Evolutionary conservation across 2,329 filamentous ascomycete genomes (phyloP), one percentile per base, ranked within the genome.

Genomic region (Pyricularia sp.): DNA sequence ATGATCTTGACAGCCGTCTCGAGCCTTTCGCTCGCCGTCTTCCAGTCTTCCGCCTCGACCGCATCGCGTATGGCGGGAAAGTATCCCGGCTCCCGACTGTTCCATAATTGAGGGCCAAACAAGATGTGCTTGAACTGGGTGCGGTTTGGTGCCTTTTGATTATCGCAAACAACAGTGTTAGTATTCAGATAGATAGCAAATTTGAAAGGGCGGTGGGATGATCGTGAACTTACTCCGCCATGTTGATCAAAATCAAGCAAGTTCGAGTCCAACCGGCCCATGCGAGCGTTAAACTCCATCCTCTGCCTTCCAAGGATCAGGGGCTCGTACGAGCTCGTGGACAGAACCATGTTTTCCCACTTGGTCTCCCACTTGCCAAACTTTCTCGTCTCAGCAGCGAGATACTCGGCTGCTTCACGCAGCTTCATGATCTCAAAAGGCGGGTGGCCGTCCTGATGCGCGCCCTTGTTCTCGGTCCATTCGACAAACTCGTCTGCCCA

Each of bases 91-190:
- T 90, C 86, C 72, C 90, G 86, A 55, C 85, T 87, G 42, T 89
- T 89, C 90, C 92, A 94, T 2, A 87, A 82, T 75, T 92, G 87
- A 0, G 95, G 95, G 1, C 92, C 94, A 76, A 94, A 97, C 69
- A 99, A 81, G 75, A 96, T 86, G 79, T 97, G 95, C 78, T 96
- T 97, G 84, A 93, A 99, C 79, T 98, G 95, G 5, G 91, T 92
- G 72, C 94, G 89, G 73, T 92, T 92, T 58, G 92, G 92, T 4
- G 97, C 86, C 91, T 93, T 36, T 12, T 14, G 1, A 23, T 12
- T 9, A 50, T n/a, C 14, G 12, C 23, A 65, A 5, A 69, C 67
- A 12, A 64, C 69, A 6, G 6, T 1, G 65, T 69, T 28, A 70
- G 64, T 17, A 74, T 25, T 65, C 11, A 1, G 10, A 28, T 17